Conservation (phyloP, 768 basidiomycete genomes). For the Amanita thiersii region DNA sequence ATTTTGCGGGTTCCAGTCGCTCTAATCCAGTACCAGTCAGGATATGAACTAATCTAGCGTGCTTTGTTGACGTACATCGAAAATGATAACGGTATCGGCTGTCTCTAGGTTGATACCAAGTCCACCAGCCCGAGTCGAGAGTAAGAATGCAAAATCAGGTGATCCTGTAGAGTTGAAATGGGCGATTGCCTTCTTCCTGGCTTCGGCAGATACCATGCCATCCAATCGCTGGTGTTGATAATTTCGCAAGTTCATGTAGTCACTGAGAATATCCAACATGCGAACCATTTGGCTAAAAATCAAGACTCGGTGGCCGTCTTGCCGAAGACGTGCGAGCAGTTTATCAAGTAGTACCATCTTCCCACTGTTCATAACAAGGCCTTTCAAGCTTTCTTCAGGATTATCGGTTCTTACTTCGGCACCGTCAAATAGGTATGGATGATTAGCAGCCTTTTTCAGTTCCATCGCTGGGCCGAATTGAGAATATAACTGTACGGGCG, state of each 20-base stretch:
- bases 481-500: slow-evolving; percentile 5
- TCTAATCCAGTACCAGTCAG: slow-evolving; percentile 36
- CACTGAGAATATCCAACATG: slow-evolving; percentile 96
- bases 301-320: slow-evolving; percentile 92
- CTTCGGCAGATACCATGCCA: slow-evolving; percentile 90
- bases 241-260: slow-evolving; percentile 87
- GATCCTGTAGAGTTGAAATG: slow-evolving; percentile 94
- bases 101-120: slow-evolving; percentile 99
- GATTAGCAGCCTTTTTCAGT: slow-evolving; percentile 96
- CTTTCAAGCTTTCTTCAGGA: slow-evolving; percentile 81
- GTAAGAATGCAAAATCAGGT: slow-evolving; percentile 92
- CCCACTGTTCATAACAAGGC: slow-evolving; percentile 97
- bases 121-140: slow-evolving; percentile 95
- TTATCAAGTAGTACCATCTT: slow-evolving; percentile 99
- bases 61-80: slow-evolving; percentile 79
- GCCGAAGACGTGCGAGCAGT: slow-evolving; percentile 79
- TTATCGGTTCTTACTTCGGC: slow-evolving; percentile 62
- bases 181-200: slow-evolving; percentile 90
- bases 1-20: slow-evolving; percentile 98
- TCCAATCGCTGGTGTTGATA: slow-evolving; percentile 94
- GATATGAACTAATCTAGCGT: neutral
- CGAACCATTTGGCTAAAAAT: slow-evolving; percentile 99
- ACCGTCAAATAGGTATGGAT: slow-evolving; percentile 96
- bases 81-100: slow-evolving; percentile 97
- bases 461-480: slow-evolving; percentile 70